Evolutionary conservation across 2,329 filamentous ascomycete genomes (phyloP), one percentile per base, ranked within the genome.

Genomic region (Calycina marina): DNA sequence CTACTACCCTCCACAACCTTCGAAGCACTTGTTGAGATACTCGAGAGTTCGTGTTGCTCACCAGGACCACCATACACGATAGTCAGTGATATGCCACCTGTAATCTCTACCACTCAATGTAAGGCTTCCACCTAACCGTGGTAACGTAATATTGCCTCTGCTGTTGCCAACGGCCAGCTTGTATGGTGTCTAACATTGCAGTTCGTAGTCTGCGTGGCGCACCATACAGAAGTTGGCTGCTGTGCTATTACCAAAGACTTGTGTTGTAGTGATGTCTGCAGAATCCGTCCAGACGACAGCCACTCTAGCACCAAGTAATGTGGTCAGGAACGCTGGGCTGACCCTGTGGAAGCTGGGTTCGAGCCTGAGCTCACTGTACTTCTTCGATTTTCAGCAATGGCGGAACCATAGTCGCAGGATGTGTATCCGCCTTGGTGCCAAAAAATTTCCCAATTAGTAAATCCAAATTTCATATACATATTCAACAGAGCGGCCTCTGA

Each of bases 381-480:
- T 88, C 49, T 85, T 78, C 81, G 66, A 25, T 80, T 72, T 48
- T 90, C 82, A 1, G 66, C 63, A 32, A 88, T 82, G 5, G 63
- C 59, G 4, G 72, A 62, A 4, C 68, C 65, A 31, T 70, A 71
- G 38, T 71, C 67, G 29, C 70, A 69, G 0, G 63, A 67, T 0
- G 67, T 73, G 38, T 75, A 75, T 3, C 65, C 72, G 8, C 72
- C 74, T 6, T 73, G 66, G 42, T 83, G 71, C 0, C 80, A 77
- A 4, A 83, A 54, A 40, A 84, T 86, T 0, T 81, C 81, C 82
- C 81, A 88, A 49, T 88, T 90, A 0, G 81, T 86, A 4, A 13
- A 40, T 42, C 37, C 4, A 39, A 53, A 42, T 48, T 73, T 72
- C 81, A 86, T 86, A 51, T 85, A 86, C 1, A 83, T 48, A 43